These are phyloP conservation scores for Rhizomucor miehei DNA, from an alignment of 371 early-diverging fungal species.

Conservation along the genomic window DNA sequence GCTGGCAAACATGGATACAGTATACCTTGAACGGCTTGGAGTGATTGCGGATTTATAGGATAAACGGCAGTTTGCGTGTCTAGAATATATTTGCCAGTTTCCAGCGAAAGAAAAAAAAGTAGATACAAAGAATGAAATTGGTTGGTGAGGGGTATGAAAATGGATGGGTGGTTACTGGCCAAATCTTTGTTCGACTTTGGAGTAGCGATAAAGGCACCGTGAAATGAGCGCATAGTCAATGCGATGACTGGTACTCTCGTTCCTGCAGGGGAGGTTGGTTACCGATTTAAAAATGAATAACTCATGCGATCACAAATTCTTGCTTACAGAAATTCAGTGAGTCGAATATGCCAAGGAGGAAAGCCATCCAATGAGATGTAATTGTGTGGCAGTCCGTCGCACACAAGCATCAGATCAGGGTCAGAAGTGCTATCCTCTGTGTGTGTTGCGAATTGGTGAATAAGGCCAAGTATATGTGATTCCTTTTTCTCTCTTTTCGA, in stretches of 20 bases:
- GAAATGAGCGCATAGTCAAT: slow-evolving; percentile 38
- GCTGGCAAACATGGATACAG: neutral
- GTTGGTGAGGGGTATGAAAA: too few species aligned
- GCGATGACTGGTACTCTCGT: slow-evolving; percentile 17
- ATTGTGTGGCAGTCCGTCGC: slow-evolving; percentile 55
- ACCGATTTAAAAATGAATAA: neutral
- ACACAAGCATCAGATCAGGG: slow-evolving; percentile 58
- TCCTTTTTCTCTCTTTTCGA: neutral
- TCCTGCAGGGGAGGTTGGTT: slow-evolving; percentile 9
- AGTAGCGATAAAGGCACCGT: slow-evolving; percentile 34
- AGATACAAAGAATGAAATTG: too few species aligned
- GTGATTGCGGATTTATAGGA: neutral
- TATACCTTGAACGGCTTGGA: neutral
- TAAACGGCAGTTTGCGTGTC: neutral
- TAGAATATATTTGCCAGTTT: too few species aligned
- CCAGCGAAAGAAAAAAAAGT: too few species aligned
- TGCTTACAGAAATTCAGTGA: slow-evolving; percentile 60
- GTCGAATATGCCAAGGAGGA: slow-evolving; percentile 63
- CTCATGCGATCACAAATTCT: neutral
- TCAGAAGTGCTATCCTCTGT: slow-evolving; percentile 39
- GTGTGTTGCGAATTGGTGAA: slow-evolving; percentile 1
- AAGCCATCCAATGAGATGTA: slow-evolving; percentile 54
- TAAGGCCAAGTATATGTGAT: slow-evolving; percentile 1
- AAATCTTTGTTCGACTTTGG: slow-evolving; percentile 49
- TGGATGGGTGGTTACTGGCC: slow-evolving; percentile 21